These are phyloP conservation scores for Candida nonsorbophila DNA, from an alignment of 805 yeast species.

Conservation along the genomic window DNA sequence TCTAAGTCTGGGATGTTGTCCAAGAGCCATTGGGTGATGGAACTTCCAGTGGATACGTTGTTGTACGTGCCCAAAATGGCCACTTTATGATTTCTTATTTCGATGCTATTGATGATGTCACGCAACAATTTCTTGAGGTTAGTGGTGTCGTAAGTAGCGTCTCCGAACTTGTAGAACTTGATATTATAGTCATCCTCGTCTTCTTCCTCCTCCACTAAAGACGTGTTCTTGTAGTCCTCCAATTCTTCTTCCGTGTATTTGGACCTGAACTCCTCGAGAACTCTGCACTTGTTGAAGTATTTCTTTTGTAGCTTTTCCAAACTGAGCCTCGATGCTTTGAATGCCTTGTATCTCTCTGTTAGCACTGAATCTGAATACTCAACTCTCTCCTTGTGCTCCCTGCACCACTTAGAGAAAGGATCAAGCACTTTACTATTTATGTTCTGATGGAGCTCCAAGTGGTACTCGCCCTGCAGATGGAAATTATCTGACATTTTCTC, in stretches of 20 bases:
- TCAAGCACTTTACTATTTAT: constrained; percentile 56
- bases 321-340: constrained; percentile 39
- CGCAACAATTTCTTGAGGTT: constrained; percentile 28
- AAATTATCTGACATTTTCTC: constrained; percentile 52
- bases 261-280: constrained; percentile 59
- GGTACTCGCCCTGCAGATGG: constrained; percentile 53
- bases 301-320: constrained; percentile 59
- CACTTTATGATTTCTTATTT: constrained; percentile 50
- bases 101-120: constrained; percentile 37
- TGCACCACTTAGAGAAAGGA: constrained; percentile 74
- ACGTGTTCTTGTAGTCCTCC: constrained; percentile 13
- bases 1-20: constrained; percentile 38
- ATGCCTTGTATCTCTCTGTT: constrained; percentile 45
- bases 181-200: constrained; percentile 16
- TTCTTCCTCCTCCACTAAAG: constrained; percentile 11
- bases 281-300: constrained; percentile 74
- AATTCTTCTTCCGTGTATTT: constrained; percentile 42
- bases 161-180: constrained; percentile 26
- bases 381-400: constrained; percentile 64
- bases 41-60: constrained; percentile 56
- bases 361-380: constrained; percentile 55
- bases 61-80: constrained; percentile 67
- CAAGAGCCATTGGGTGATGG: constrained; percentile 56
- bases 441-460: constrained; percentile 55
- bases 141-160: constrained; percentile 19